Percentiles rank a stretch among this genome's conserved stretches.
Conservation (phyloP, 2,329 filamentous ascomycete genomes). For the Alternaria incomplexa region DNA sequence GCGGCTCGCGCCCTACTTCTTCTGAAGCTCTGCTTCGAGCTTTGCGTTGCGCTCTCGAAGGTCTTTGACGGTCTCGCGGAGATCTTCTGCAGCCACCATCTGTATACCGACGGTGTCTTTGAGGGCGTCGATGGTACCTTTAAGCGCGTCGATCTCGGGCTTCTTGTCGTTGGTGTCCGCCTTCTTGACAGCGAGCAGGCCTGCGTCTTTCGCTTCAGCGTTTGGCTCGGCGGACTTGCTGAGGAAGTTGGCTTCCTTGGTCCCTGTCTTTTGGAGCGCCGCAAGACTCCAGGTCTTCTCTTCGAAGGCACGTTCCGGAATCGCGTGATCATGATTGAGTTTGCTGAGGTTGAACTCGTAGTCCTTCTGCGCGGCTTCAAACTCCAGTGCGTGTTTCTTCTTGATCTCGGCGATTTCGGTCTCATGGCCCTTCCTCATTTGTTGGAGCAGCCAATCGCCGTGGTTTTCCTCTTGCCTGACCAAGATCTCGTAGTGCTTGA, state of each 20-base stretch:
- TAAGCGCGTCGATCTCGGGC: background rate
- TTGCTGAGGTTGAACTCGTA: background rate
- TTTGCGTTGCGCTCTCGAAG: background rate
- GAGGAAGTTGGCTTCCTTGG: background rate
- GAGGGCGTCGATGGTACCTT: background rate
- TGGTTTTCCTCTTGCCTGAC: no score
- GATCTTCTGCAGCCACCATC: background rate
- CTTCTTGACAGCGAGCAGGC: background rate
- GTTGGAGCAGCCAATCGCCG: background rate
- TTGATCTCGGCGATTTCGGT: accelerated
- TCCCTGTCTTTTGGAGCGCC: background rate
- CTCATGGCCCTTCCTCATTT: background rate
- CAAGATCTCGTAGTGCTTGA: background rate
- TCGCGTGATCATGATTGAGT: background rate
- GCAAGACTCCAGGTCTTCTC: background rate
- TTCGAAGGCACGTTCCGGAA: background rate
- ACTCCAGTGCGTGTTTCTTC: background rate
- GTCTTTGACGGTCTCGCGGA: background rate
- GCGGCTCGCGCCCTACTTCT: background rate
- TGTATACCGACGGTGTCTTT: background rate
- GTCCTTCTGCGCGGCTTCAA: background rate
- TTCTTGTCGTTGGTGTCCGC: background rate
- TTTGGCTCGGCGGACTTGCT: no score
- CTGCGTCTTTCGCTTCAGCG: background rate
- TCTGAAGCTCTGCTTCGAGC: background rate